phyloP scores from a whole-genome alignment of 768 basidiomycete genomes.

The Clathrus columnatus region DNA sequence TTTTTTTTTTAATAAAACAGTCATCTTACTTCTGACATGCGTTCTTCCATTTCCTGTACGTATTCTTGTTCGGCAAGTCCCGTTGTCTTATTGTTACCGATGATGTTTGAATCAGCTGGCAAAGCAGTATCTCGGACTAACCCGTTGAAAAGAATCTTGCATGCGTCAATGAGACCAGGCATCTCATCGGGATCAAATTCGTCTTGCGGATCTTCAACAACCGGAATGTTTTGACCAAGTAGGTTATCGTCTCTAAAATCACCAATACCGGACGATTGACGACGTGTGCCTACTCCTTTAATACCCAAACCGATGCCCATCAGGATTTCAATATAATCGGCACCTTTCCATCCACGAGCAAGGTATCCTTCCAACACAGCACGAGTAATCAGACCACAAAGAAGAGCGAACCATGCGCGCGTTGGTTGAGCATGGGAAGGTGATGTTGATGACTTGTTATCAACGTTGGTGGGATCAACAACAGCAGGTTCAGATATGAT shows the following conservation, averaged over 20 bases:
- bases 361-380: constrained; percentile 81
- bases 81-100: constrained; percentile 9
- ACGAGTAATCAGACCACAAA: constrained; percentile 70
- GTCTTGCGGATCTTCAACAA: constrained; percentile 15
- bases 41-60: constrained; percentile 63
- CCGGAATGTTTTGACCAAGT: background rate
- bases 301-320: constrained; percentile 54
- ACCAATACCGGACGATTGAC: background rate
- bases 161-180: constrained; percentile 57
- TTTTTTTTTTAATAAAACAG: background rate
- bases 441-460: constrained; percentile 4
- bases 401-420: constrained; percentile 72
- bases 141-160: constrained; percentile 49
- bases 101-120: constrained; percentile 7
- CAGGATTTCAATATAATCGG: constrained; percentile 59
- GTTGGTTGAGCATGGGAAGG: constrained; percentile 39
- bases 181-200: constrained; percentile 70
- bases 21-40: constrained; percentile 54
- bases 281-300: constrained; percentile 8
- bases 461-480: background rate
- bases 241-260: background rate
- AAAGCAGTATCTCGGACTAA: constrained; percentile 1
- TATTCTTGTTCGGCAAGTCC: constrained; percentile 60
- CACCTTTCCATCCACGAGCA: constrained; percentile 70
- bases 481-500: background rate